Evolutionary conservation across 805 yeast species (phyloP), one percentile per base, ranked within the genome.

Genomic region (Ogataea pini): DNA sequence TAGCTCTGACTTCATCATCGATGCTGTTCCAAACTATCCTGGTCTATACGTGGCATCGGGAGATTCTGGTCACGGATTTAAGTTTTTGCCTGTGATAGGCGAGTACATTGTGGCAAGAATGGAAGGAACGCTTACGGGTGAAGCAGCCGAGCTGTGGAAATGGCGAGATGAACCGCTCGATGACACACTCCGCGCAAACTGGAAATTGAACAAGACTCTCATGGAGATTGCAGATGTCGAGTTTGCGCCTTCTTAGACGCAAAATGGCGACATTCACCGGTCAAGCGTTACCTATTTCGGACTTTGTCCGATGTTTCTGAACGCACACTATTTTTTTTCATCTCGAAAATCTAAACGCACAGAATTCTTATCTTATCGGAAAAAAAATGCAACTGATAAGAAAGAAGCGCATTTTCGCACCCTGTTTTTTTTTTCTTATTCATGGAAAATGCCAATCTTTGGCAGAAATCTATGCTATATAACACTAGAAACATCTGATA

Each of bases 41-140:
- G 68, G 66, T 22, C 62, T 74, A 1, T 66, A 51, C 46, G 70
- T 76, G 8, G 78, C 77, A 0, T 62, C 75, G 8, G 80, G 80
- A 17, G 79, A 75, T 54, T 69, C 78, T 3, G 77, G 79, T 7
- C 79, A 75, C 56, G 77, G 68, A 3, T 75, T 70, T 59, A 76
- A 75, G 57, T 72, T 72, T 40, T 54, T 76, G 38, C 80, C 80
- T 12, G 70, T 63, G 27, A 71, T 76, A 42, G 79, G 80, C 1
- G 64, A 64, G 41, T 73, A 75, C 49, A 72, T 75, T 10, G 39
- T 54, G 3, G 58, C 57, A 17, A 65, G 58, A 29, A 32, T 72
- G n/a, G 68, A 69, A 25, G 67, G 63, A 5, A 53, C 48, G 1
- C 53, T 72, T 34, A 54, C 52, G 9, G 33, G 47, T 2, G 63